A percentile compares a stretch with the other conserved stretches of the same genome.
These are phyloP conservation scores for Colletotrichum brevisporum DNA, from an alignment of 2,329 filamentous ascomycete genomes.

Conservation along the genomic window DNA sequence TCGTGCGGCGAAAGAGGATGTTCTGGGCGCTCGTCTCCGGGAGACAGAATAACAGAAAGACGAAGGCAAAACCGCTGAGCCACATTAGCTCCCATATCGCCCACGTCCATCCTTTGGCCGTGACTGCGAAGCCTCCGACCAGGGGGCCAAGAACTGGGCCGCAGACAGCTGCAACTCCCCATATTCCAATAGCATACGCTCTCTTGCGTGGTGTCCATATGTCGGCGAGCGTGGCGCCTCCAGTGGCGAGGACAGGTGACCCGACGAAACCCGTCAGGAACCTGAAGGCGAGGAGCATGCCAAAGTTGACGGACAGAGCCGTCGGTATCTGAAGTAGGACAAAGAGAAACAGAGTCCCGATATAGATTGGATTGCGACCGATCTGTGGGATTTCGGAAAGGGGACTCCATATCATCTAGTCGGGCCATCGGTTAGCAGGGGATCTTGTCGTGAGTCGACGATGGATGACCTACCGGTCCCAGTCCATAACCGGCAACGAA, in stretches of 20 bases:
- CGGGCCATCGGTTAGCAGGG: background rate
- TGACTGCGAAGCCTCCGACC: conserved; percentile 31
- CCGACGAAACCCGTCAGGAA: conserved; percentile 38
- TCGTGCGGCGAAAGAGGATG: conserved; percentile 43
- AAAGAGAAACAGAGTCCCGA: conserved; percentile 34
- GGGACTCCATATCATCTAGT: conserved; percentile 34
- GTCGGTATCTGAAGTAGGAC: conserved; percentile 29
- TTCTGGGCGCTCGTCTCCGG: conserved; percentile 45
- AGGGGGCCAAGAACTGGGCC: conserved; percentile 32
- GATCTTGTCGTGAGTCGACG: background rate
- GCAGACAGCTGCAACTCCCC: conserved; percentile 24
- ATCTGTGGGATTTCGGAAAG: conserved; percentile 34
- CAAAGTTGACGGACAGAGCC: conserved; percentile 13
- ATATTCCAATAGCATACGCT: conserved; percentile 27
- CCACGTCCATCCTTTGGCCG: conserved; percentile 44
- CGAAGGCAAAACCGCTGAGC: conserved; percentile 40
- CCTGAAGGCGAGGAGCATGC: conserved; percentile 32
- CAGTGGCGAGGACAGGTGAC: conserved; percentile 36
- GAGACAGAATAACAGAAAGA: conserved; percentile 44
- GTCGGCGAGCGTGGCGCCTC: conserved; percentile 35
- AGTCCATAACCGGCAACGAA: conserved; percentile 36
- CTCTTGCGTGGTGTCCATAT: conserved; percentile 37
- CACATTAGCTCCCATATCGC: conserved; percentile 45
- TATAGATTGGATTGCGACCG: conserved; percentile 37
- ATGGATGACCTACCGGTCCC: conserved; percentile 14